These are phyloP conservation scores for Arthroderma uncinatum DNA, from an alignment of 2,329 filamentous ascomycete species.

Conservation along the genomic window DNA sequence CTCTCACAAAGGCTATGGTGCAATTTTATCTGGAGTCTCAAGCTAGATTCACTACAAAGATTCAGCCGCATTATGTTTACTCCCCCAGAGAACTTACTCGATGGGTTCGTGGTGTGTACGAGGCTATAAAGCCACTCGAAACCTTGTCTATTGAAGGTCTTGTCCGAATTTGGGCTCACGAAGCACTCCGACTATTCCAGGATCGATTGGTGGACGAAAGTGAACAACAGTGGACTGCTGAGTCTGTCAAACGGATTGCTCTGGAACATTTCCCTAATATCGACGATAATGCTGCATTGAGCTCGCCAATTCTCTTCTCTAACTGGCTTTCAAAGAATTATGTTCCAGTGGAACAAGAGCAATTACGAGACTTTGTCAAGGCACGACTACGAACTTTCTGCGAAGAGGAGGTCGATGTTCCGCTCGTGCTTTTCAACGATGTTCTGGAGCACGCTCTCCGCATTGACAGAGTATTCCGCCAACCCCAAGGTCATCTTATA, in stretches of 20 bases:
- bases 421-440: conserved; percentile 97
- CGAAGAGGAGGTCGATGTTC: conserved; percentile 97
- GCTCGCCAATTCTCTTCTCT: conserved; percentile 90
- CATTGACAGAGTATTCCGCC: conserved; percentile 96
- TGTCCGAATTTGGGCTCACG: conserved; percentile 95
- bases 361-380: conserved; percentile 93
- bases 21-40: conserved; percentile 93
- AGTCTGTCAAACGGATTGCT: conserved; percentile 74
- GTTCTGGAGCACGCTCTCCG: conserved; percentile 95
- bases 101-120: conserved; percentile 95
- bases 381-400: conserved; percentile 96
- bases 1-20: conserved; percentile 95
- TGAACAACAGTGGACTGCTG: conserved; percentile 89
- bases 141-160: conserved; percentile 78
- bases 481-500: conserved; percentile 95
- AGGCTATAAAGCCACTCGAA: conserved; percentile 88
- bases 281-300: conserved; percentile 76
- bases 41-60: conserved; percentile 84
- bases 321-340: conserved; percentile 99
- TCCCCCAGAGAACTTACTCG: conserved; percentile 94
- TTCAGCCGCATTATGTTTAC: conserved; percentile 98
- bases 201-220: conserved; percentile 92
- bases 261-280: conserved; percentile 91
- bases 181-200: conserved; percentile 90
- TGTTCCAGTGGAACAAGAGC: conserved; percentile 87